Evolutionary conservation across 352 stramenopile species (phyloP).

Genomic region (Elongisporangium anandrum): DNA sequence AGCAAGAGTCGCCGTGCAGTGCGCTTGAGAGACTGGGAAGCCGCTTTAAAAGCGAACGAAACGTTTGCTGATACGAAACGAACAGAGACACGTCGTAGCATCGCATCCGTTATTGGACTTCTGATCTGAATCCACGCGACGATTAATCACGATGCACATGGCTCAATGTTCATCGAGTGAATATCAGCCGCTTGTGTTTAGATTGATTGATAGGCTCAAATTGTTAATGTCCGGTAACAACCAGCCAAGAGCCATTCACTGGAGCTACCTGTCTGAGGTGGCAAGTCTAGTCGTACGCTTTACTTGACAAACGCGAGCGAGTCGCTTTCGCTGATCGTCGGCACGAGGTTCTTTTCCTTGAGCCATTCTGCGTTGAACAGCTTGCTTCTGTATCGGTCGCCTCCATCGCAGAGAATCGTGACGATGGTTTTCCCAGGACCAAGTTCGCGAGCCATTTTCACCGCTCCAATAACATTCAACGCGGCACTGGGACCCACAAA

Average conservation of each 20-base stretch:
- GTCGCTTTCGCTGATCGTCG: constrained; percentile 9
- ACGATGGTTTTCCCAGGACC: constrained; percentile 67
- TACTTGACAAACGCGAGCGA: constrained; percentile 36
- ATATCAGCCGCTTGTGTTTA: not conserved
- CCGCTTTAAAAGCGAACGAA: not conserved
- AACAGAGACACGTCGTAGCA: not conserved
- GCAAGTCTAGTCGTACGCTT: no score
- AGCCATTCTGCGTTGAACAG: constrained; percentile 79
- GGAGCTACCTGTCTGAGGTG: no score
- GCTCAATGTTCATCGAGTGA: no score
- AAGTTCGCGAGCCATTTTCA: constrained; percentile 75
- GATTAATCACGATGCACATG: no score
- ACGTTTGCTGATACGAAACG: not conserved
- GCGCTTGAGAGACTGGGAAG: not conserved
- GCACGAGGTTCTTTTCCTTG: constrained; percentile 42
- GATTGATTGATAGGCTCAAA: not conserved
- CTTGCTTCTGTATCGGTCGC: constrained; percentile 79
- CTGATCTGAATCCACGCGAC: no score
- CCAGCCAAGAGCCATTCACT: no score
- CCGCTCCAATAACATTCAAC: constrained; percentile 71
- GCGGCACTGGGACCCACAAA: constrained; percentile 89
- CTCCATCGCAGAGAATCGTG: constrained; percentile 82
- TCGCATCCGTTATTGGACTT: not conserved
- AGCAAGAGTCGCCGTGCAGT: no score
- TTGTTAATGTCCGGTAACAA: no score